Evolutionary conservation across 148 eudicot genomes (phyloP), one percentile per base, ranked within the genome.

Genomic region (Chenopodium formosanum): DNA sequence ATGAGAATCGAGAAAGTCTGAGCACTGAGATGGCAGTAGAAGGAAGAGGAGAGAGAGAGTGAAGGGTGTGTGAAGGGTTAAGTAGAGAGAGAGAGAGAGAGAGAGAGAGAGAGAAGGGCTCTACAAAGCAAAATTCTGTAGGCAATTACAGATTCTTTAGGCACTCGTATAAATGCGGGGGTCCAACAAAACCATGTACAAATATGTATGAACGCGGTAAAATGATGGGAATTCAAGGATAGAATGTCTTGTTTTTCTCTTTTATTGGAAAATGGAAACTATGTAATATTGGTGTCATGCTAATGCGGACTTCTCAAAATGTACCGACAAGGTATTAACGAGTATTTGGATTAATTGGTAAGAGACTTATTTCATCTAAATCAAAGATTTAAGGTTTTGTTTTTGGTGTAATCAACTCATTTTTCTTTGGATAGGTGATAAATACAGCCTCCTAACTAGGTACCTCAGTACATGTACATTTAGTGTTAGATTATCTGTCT

Each of bases 151-250:
- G 82, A 83, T 83, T 83, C 85, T 79, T 17, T 67, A 37, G 62
- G 71, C 86, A 75, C 82, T 80, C 58, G 85, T 32, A 63, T 40
- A 40, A 77, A 72, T 67, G 76, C 76, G 25, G 50, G 79, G 46
- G 79, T 68, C 79, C 40, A 27, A 22, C 27, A 46, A 46, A 58
- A 13, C 44, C 44, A 40, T 40, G 44, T 34, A 34, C 40, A 34
- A 2, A 11, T 12, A 48, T 48, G 29, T 69, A 48, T 79, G 75
- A 50, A 79, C 81, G 50, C 81, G 74, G 74, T 79, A 79, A 79
- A 79, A 68, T 79, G 66, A 20, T 70, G 25, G 50, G 13, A 68
- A 68, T 68, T 68, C 14, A 68, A 34, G 72, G 72, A 68, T 68
- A 20, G 7, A 32, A 68, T 25, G 53, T 9, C 14, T 11, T 50